Conservation (phyloP, 768 basidiomycete genomes). For the Boletus bicolor region DNA sequence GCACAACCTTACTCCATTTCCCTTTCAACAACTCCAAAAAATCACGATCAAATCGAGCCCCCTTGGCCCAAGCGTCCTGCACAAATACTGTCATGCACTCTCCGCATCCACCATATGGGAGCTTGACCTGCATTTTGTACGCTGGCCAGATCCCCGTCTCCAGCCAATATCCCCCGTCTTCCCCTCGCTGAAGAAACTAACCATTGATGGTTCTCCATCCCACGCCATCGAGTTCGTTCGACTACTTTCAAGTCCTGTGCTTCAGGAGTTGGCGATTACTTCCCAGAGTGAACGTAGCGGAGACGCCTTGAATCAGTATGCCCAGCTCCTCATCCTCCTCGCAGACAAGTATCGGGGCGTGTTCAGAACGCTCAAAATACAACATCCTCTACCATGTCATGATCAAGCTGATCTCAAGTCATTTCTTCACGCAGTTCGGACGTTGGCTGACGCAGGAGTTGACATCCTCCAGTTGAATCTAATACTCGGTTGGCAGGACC, state of each 20-base stretch:
- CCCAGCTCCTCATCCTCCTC: slow-evolving; percentile 18
- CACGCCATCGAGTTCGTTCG: slow-evolving; percentile 23
- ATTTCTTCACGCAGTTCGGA: slow-evolving; percentile 18
- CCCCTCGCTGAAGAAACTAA: slow-evolving; percentile 20
- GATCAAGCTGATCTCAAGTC: slow-evolving; percentile 13
- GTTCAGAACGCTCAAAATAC: slow-evolving; percentile 18
- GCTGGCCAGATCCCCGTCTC: slow-evolving; percentile 22
- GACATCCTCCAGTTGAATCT: slow-evolving; percentile 13
- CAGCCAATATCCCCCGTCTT: slow-evolving; percentile 20
- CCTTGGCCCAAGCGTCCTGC: slow-evolving; percentile 21
- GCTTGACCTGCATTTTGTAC: slow-evolving; percentile 24
- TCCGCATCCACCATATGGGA: slow-evolving; percentile 18
- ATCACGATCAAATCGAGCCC: slow-evolving; percentile 23
- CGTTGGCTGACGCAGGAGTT: slow-evolving; percentile 13
- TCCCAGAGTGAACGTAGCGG: slow-evolving; percentile 16
- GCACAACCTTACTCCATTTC: slow-evolving; percentile 11
- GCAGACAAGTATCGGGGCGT: slow-evolving; percentile 23
- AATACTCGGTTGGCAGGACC: slow-evolving; percentile 15
- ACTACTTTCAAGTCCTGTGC: slow-evolving; percentile 16
- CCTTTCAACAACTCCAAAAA: slow-evolving; percentile 19
- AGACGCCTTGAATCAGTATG: slow-evolving; percentile 10
- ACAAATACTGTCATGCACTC: slow-evolving; percentile 23
- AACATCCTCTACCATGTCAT: slow-evolving; percentile 16
- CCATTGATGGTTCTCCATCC: slow-evolving; percentile 19
- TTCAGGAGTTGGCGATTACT: slow-evolving; percentile 17